Percentiles rank a stretch among this genome's conserved stretches.
phyloP scores from a whole-genome alignment of 352 stramenopile genomes.

The Globisporangium cederbergense region DNA sequence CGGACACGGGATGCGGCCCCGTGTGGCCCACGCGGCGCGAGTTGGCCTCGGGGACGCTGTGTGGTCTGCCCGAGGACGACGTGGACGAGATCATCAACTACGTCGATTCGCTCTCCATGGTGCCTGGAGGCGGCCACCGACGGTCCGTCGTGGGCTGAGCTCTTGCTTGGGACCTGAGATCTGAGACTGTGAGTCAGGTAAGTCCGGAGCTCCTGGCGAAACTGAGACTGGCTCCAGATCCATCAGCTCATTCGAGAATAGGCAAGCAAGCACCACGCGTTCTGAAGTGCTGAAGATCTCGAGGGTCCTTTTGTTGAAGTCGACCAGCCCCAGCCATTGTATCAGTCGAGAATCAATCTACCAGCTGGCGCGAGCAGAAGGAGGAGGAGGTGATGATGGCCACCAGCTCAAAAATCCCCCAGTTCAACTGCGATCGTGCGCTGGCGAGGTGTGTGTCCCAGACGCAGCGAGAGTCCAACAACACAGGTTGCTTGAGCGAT shows the following conservation, averaged over 20 bases:
- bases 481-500: too few species aligned
- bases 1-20: slow-evolving; percentile 64
- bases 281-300: too few species aligned
- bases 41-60: slow-evolving; percentile 46
- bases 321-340: not conserved
- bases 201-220: too few species aligned
- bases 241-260: not conserved
- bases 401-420: not conserved
- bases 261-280: too few species aligned
- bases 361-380: too few species aligned
- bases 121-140: not conserved
- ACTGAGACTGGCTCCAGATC: not conserved
- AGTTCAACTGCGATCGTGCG: slow-evolving; percentile 3
- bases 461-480: too few species aligned
- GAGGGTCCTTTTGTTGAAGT: not conserved
- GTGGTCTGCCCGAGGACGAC: slow-evolving; percentile 42
- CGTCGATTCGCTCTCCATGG: slow-evolving; percentile 54
- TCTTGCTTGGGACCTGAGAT: not conserved
- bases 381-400: not conserved
- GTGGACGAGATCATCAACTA: slow-evolving; percentile 43
- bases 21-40: slow-evolving; percentile 66
- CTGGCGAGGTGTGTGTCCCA: not conserved
- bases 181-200: too few species aligned
- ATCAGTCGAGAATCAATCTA: not conserved
- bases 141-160: not conserved